These are phyloP conservation scores for Gossypium mustelinum DNA, from an alignment of 345 rosid genomes.

Conservation along the genomic window DNA sequence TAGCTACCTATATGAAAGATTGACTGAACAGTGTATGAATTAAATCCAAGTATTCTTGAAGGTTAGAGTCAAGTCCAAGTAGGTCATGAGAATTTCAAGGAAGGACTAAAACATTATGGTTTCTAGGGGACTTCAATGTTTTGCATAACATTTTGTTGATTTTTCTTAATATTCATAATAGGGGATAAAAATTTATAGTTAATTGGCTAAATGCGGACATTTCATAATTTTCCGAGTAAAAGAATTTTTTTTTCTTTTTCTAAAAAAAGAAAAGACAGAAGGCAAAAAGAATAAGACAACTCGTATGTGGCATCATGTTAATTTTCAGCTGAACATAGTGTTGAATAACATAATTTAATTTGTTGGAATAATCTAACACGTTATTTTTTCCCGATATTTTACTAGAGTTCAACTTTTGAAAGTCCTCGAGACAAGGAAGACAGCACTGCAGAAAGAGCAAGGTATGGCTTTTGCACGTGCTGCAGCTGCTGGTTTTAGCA, in stretches of 20 bases:
- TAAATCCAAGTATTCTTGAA: neutral
- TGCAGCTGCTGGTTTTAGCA: slow-evolving; percentile 92
- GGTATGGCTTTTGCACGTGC: slow-evolving; percentile 99
- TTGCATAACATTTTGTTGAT: neutral
- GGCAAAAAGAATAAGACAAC: too few species aligned
- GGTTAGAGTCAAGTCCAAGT: neutral
- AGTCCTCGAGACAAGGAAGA: slow-evolving; percentile 82
- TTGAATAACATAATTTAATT: slow-evolving; percentile 3
- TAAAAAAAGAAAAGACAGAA: too few species aligned
- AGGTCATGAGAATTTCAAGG: neutral
- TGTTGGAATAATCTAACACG: slow-evolving; percentile 3
- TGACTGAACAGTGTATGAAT: neutral
- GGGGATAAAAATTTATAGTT: neutral
- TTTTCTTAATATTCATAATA: neutral
- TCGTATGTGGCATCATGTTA: too few species aligned
- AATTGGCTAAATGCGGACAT: too few species aligned
- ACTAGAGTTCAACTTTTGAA: slow-evolving; percentile 79
- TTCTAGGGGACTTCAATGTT: neutral
- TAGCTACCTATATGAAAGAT: neutral
- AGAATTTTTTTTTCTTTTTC: too few species aligned
- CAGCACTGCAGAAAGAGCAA: slow-evolving; percentile 88
- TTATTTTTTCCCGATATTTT: neutral
- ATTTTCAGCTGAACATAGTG: neutral
- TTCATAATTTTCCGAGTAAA: too few species aligned
- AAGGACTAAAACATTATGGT: neutral